Base-by-base conservation (phyloP, 352 stramenopile species). In the Phytophthora sansomeana region DNA sequence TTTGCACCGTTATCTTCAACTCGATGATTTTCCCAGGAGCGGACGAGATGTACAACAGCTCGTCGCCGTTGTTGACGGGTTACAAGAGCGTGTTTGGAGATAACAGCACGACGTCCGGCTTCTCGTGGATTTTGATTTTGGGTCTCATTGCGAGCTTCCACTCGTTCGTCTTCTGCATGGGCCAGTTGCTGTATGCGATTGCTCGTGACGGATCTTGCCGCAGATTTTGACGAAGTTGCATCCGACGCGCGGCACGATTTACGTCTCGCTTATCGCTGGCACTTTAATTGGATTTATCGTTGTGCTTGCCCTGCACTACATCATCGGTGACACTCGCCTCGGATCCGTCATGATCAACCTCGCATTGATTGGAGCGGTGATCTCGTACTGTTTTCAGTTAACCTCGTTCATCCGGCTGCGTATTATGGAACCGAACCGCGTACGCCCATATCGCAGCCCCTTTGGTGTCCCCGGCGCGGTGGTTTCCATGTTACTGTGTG, bases 121-220 rank as follows among this genome's bases (percentile, higher is more conserved):
- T 91, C 43, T 87, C 83, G 44, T 91, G 83, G 83, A 61, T 91
- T 41, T 67, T 91, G 19, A 78, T 90, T 33, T 51, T 91, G 2
- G 83, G 83, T 0, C 72, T 90, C 7, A 79, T 91, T 58, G 72
- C 74, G n/a, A 87, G 77, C 61, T 91, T 91, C 60, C 80, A 90
- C 73, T 91, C 80, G 59, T 91, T 91, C 58, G 81, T 91, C n/a
- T 91, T 85, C 53, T 91, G 83, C 68, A 91, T 24, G 21, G 21
- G 21, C 21, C 21, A 24, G 21, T 24, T 24, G 21, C 3, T 24
- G 21, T 24, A 24, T 91, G 83, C 83, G 13, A 91, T 91, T 56
- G 83, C 83, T 17, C 78, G 81, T 14, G 83, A 91, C 44, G 83
- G 83, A 6, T 91, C 44, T 60, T 91, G 17, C 81, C 83, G 1